A percentile compares a stretch with the other conserved stretches of the same genome.
These are phyloP conservation scores for Allium cepa DNA, from an alignment of 106 monocot genomes.

Conservation along the genomic window DNA sequence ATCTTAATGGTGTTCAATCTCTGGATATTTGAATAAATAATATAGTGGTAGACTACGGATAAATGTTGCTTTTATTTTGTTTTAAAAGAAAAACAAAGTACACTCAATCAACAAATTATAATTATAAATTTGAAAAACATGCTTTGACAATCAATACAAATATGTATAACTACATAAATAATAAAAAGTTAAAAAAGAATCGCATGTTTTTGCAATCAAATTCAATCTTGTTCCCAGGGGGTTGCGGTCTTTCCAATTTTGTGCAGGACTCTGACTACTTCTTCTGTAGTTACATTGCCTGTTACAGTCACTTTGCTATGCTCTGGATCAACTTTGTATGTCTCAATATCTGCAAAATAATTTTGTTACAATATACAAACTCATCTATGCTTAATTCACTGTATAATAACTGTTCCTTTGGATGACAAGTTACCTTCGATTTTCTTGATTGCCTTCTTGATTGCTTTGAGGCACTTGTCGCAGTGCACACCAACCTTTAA, in stretches of 20 bases:
- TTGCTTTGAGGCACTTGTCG: conserved; percentile 64
- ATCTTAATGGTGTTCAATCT: no score
- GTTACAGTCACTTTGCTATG: conserved; percentile 76
- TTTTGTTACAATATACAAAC: no score
- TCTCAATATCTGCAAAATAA: conserved; percentile 52
- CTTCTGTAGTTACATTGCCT: conserved; percentile 69
- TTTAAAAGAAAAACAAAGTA: no score
- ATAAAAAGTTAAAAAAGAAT: no score
- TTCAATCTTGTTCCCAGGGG: conserved; percentile 43
- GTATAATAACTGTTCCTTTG: not conserved
- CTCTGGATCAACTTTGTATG: conserved; percentile 53
- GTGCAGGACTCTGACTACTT: conserved; percentile 56
- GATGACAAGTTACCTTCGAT: conserved; percentile 51
- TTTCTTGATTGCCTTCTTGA: conserved; percentile 91
- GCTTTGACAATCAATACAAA: no score
- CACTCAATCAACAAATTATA: no score
- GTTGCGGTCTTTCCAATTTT: conserved; percentile 81
- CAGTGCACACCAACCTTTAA: conserved; percentile 88
- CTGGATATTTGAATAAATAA: no score
- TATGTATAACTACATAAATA: no score
- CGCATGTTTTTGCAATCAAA: not conserved
- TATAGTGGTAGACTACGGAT: no score
- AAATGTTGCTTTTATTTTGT: no score
- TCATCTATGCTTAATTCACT: no score
- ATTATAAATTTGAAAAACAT: no score